phyloP scores from a whole-genome alignment of 2,329 filamentous ascomycete genomes.

The Calonectria hongkongensis region DNA sequence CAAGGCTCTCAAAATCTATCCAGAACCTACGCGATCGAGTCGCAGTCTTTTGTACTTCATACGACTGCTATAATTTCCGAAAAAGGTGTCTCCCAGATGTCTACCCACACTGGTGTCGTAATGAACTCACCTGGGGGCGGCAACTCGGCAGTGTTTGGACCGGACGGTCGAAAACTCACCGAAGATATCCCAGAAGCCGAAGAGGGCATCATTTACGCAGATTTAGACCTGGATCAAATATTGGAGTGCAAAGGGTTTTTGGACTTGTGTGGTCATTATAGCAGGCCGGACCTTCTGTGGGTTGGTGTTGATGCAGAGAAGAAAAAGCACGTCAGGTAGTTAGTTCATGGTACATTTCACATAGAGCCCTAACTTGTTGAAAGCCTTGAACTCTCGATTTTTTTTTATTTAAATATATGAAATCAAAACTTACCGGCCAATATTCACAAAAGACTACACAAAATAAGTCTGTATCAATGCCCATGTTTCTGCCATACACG shows the following conservation, averaged over 20 bases:
- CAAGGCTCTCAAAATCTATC: constrained; percentile 21
- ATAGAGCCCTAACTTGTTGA: constrained; percentile 36
- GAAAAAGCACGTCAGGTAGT: neutral
- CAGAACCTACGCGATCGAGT: constrained; percentile 31
- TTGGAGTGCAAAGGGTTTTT: neutral
- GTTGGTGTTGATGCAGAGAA: constrained; percentile 17
- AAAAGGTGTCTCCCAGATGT: neutral
- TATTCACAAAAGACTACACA: too few relatives aligned
- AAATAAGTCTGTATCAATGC: too few relatives aligned
- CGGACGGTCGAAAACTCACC: constrained; percentile 28
- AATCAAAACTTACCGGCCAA: too few relatives aligned
- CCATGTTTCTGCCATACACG: too few relatives aligned
- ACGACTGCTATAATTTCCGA: constrained; percentile 21
- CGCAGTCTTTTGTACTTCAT: constrained; percentile 20
- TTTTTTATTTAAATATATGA: neutral
- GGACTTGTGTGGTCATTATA: constrained; percentile 27
- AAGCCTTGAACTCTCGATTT: neutral
- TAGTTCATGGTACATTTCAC: too few relatives aligned
- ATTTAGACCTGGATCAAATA: constrained; percentile 28
- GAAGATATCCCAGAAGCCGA: constrained; percentile 2
- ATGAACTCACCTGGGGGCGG: constrained; percentile 21
- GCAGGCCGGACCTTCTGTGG: constrained; percentile 34
- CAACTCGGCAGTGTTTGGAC: constrained; percentile 17
- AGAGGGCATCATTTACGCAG: constrained; percentile 9
- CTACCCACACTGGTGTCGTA: neutral